phyloP scores from a whole-genome alignment of 2,329 filamentous ascomycete species.

The Drechslera avenae region DNA sequence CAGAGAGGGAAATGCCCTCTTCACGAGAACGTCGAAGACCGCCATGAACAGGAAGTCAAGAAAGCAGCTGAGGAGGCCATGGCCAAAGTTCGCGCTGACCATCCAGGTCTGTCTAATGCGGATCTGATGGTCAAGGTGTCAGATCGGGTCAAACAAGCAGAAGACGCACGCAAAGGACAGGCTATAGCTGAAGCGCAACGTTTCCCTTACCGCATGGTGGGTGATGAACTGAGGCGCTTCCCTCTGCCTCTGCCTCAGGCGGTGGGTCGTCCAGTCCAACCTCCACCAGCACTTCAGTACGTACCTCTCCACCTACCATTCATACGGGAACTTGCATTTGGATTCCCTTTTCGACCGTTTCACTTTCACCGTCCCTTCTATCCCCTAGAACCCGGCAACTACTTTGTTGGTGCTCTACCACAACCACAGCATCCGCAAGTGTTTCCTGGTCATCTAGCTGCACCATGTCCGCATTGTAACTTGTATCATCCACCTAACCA shows the following conservation, averaged over 20 bases:
- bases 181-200: slow-evolving; percentile 19
- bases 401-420: slow-evolving; percentile 3
- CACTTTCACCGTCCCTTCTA: slow-evolving; percentile 3
- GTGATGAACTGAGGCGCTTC: slow-evolving; percentile 17
- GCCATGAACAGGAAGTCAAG: slow-evolving; percentile 67
- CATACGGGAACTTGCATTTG: neutral
- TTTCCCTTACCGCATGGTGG: slow-evolving; percentile 33
- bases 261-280: neutral
- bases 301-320: slow-evolving; percentile 9
- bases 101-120: slow-evolving; percentile 65
- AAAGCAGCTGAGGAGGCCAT: slow-evolving; percentile 65
- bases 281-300: slow-evolving; percentile 16
- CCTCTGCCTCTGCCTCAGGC: neutral
- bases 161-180: slow-evolving; percentile 30
- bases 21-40: slow-evolving; percentile 65
- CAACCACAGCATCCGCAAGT: slow-evolving; percentile 7
- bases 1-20: slow-evolving; percentile 63
- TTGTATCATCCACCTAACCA: slow-evolving; percentile 16
- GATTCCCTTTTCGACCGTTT: neutral
- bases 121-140: slow-evolving; percentile 64
- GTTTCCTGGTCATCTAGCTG: neutral
- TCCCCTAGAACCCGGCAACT: slow-evolving; percentile 1
- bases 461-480: slow-evolving; percentile 11
- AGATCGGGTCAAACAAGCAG: slow-evolving; percentile 52
- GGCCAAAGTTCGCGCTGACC: slow-evolving; percentile 60